Percentiles rank a stretch among this genome's conserved stretches.
Conservation (phyloP, 805 yeast species). For the Candida caryicola region DNA sequence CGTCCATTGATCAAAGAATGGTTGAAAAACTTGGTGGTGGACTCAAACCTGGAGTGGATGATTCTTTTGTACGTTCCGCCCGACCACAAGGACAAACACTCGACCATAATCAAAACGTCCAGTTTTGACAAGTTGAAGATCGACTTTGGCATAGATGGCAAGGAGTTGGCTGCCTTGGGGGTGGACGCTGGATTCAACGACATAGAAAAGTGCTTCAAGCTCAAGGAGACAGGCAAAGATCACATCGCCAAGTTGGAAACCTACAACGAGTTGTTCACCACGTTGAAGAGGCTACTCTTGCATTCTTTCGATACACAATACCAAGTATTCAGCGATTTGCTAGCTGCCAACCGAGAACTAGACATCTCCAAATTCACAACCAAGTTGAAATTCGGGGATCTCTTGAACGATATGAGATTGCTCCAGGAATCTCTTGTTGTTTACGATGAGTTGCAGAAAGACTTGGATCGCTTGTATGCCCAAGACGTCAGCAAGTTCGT, state of each 20-base stretch:
- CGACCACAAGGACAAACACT: slow-evolving; percentile 31
- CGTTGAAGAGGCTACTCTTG: slow-evolving; percentile 49
- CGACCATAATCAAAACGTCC: slow-evolving; percentile 44
- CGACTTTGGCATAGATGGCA: slow-evolving; percentile 47
- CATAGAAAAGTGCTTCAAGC: slow-evolving; percentile 37
- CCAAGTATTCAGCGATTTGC: slow-evolving; percentile 11
- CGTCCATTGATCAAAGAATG: slow-evolving; percentile 83
- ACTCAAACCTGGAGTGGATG: slow-evolving; percentile 55
- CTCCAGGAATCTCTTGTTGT: slow-evolving; percentile 57
- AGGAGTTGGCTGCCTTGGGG: slow-evolving; percentile 23
- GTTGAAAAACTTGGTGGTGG: slow-evolving; percentile 47
- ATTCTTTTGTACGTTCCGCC: slow-evolving; percentile 51
- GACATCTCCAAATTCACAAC: slow-evolving; percentile 29
- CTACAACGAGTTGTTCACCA: slow-evolving; percentile 47
- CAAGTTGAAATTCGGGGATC: slow-evolving; percentile 50
- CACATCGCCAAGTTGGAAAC: slow-evolving; percentile 43
- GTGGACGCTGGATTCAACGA: background rate
- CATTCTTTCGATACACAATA: slow-evolving; percentile 45
- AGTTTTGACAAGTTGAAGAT: slow-evolving; percentile 52
- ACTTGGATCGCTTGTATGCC: slow-evolving; percentile 14
- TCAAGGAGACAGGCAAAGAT: slow-evolving; percentile 34
- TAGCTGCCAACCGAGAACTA: slow-evolving; percentile 1
- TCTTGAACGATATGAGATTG: slow-evolving; percentile 54
- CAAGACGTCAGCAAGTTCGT: slow-evolving; percentile 8
- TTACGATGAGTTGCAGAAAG: slow-evolving; percentile 45